A percentile compares a stretch with the other conserved stretches of the same genome.
Conservation (phyloP, 2,329 filamentous ascomycete genomes). For the Xylariaceae sp. region DNA sequence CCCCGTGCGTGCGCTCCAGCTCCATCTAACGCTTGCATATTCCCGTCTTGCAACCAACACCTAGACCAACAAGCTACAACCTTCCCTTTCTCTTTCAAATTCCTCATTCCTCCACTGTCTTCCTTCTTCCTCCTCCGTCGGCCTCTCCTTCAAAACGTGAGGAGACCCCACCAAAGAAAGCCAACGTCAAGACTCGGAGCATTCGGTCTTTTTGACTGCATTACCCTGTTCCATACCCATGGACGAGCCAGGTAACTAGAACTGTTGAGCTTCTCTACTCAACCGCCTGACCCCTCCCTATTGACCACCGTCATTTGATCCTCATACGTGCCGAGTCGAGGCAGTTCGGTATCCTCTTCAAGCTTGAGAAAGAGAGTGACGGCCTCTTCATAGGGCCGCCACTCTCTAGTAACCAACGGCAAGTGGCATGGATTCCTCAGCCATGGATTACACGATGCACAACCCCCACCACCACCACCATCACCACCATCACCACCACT, state of each 20-base stretch:
- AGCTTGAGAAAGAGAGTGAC: conserved; percentile 21
- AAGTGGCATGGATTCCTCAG: conserved; percentile 36
- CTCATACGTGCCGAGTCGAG: conserved; percentile 23
- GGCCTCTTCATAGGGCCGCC: conserved; percentile 16
- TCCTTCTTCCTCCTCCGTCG: neutral
- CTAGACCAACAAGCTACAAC: conserved; percentile 10
- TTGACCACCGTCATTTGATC: conserved; percentile 13
- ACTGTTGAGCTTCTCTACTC: conserved; percentile 8
- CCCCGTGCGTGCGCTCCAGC: conserved; percentile 9
- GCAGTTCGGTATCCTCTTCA: neutral
- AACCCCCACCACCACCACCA: conserved; percentile 34
- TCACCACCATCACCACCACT: conserved; percentile 19
- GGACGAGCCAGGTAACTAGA: conserved; percentile 18
- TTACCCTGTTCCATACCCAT: conserved; percentile 13
- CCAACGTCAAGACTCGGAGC: conserved; percentile 10
- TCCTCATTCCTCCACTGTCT: neutral
- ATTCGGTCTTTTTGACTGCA: conserved; percentile 15
- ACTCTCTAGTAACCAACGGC: neutral
- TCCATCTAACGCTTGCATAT: conserved; percentile 21
- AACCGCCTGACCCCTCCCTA: conserved; percentile 24
- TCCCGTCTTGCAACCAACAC: conserved; percentile 7
- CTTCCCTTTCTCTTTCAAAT: conserved; percentile 2
- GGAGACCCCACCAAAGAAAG: neutral
- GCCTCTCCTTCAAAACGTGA: conserved; percentile 3
- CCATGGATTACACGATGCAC: conserved; percentile 41